Conservation (phyloP, 805 yeast species). For the Suhomyces vadensis region DNA sequence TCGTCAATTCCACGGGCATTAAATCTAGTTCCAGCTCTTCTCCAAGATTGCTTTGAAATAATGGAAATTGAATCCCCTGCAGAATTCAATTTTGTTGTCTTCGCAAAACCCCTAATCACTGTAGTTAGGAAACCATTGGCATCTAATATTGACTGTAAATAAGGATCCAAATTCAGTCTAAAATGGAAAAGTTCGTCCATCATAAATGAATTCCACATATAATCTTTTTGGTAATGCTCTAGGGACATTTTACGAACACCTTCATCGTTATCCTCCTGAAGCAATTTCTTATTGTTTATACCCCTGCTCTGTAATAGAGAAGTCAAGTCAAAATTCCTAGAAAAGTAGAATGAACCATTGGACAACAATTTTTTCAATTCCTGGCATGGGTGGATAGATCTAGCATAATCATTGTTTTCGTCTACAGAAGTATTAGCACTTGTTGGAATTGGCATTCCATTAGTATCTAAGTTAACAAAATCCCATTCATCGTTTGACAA, state of each 20-base stretch:
- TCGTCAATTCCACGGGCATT: conserved; percentile 93
- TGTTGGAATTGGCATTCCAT: conserved; percentile 61
- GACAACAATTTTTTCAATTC: conserved; percentile 74
- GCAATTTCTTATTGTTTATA: conserved; percentile 32
- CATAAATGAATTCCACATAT: conserved; percentile 96
- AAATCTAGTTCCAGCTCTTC: conserved; percentile 95
- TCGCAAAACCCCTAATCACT: conserved; percentile 93
- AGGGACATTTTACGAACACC: conserved; percentile 1
- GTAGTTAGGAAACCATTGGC: conserved; percentile 82
- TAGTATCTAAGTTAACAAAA: conserved; percentile 63
- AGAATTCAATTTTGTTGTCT: conserved; percentile 53
- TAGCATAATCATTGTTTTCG: conserved; percentile 21
- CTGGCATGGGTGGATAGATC: conserved; percentile 70
- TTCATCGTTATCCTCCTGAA: conserved; percentile 8
- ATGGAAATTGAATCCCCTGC: conserved; percentile 61
- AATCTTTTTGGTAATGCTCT: conserved; percentile 71
- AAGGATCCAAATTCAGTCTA: conserved; percentile 65
- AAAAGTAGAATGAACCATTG: conserved; percentile 89
- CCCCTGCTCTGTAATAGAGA: conserved; percentile 82
- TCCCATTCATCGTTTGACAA: conserved; percentile 78
- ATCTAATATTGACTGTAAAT: conserved; percentile 63
- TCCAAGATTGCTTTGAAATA: conserved; percentile 94
- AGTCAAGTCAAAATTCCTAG: conserved; percentile 90
- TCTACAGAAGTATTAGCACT: conserved; percentile 32
- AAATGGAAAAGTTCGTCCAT: conserved; percentile 78